Evolutionary conservation across 371 early-diverging fungal species (phyloP), one percentile per base, ranked within the genome.

Genomic region (Dipsacomyces acuminosporus): DNA sequence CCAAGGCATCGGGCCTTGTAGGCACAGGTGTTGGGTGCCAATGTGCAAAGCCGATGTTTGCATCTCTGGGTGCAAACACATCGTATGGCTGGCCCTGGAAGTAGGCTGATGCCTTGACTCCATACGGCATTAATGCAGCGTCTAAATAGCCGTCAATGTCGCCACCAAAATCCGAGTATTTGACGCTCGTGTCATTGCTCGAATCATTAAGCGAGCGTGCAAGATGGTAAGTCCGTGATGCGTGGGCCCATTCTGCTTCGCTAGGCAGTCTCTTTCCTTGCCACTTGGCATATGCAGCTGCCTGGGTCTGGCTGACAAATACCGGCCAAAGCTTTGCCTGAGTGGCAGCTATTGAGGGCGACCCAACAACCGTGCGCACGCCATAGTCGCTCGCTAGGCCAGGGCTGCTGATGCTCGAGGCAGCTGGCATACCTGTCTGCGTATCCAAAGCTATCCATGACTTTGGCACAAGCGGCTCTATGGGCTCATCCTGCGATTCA

Each of bases 261-360:
- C 83, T 80, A 3, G 88, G 85, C 11, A 90, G 51, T 5, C 87
- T 64, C 74, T 73, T 62, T 3, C 78, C 78, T 24, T 76, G 42
- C 64, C 72, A 74, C 11, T 61, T 36, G 2, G 87, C 88, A 58
- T 92, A 94, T 0, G 70, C 74, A 5, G 54, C 52, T 1, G 90
- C 92, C 50, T 90, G 85, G 17, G 74, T 73, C 26, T 80, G 77
- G n/a, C 83, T 83, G 9, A 84, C 82, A 48, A 74, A 79, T 0
- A 86, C 91, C 0, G 93, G 92, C 89, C 89, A 89, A 46, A 84
- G 49, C 22, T 70, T 56, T 4, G 84, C 81, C 15, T 77, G 56
- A 0, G 51, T 46, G 20, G 80, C 22, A 19, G 81, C 78, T 3
- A 87, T 76, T 1, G 62, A 66, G 1, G 66, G 66, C 8, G 45